Evolutionary conservation across 2,329 filamentous ascomycete species (phyloP), one percentile per base, ranked within the genome.

Genomic region (Onygenales sp.): DNA sequence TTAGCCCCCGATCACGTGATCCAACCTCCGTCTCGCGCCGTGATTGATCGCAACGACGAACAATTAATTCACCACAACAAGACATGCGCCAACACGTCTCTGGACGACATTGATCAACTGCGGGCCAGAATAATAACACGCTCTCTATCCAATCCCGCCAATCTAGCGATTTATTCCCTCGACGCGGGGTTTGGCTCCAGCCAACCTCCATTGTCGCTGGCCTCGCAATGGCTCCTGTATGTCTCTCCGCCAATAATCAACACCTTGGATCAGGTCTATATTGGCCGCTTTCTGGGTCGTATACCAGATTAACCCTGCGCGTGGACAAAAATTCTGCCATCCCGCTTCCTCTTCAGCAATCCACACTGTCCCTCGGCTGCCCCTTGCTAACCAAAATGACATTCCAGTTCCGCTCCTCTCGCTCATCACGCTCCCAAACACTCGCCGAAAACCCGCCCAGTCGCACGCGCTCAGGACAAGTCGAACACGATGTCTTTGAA

Each of bases 401-500:
- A 17, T 59, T 40, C 32, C 59, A 81, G 78, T 80, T 81, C 60
- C 74, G 79, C 51, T 76, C 77, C 45, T 76, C 77, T 54, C 78
- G 79, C 57, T 77, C 78, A 17, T 79, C 77, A 56, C 79, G 80
- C 55, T 76, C 57, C 10, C 52, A 56, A 52, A 51, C 81, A 59
- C 78, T 77, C 55, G 75, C 78, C 54, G 78, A 80, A 56, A 73
- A 72, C 42, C 58, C 57, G 43, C 57, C 66, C 45, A 67, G 67
- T 52, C 67, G 72, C 46, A 69, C 65, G 49, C 66, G 72, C 59
- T 68, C 66, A 33, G 70, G 70, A 43, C 78, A 81, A 59, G 73
- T 78, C 51, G 83, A 87, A 59, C 81, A 85, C 65, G 84, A 86
- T 73, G 76, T 84, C 49, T 78, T 82, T 49, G 75, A 81, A 77